phyloP scores from a whole-genome alignment of 2,329 filamentous ascomycete genomes.

The Pseudogymnoascus sp. region DNA sequence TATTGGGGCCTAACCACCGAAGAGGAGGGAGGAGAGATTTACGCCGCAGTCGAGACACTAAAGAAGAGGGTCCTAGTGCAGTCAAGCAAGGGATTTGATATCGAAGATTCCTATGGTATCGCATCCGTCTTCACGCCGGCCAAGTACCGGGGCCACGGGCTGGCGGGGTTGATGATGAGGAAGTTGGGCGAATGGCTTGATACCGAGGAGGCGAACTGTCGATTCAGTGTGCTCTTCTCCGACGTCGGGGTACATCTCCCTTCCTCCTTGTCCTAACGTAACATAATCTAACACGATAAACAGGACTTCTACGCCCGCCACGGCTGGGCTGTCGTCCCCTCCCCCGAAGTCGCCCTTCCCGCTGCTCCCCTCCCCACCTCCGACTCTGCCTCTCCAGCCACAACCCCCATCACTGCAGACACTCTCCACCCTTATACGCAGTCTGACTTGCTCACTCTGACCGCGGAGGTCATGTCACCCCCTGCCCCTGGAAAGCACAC shows the following conservation, averaged over 20 bases:
- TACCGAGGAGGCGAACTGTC: background rate
- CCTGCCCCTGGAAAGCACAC: slow-evolving; percentile 14
- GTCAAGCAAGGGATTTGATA: background rate
- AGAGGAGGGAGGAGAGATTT: background rate
- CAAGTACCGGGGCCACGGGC: background rate
- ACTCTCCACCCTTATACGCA: background rate
- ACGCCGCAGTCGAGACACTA: background rate
- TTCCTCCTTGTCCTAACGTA: background rate
- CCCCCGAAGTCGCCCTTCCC: slow-evolving; percentile 28
- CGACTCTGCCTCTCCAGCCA: background rate
- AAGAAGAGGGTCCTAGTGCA: background rate
- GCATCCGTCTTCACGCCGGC: background rate
- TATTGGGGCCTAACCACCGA: background rate
- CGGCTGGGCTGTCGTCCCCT: slow-evolving; percentile 30
- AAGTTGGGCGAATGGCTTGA: background rate
- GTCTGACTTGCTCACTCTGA: background rate
- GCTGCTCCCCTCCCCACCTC: slow-evolving; percentile 18
- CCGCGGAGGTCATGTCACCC: background rate
- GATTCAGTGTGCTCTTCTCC: background rate
- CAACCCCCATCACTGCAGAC: background rate
- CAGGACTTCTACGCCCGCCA: slow-evolving; percentile 28
- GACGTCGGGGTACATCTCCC: background rate
- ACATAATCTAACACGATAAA: background rate
- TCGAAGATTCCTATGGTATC: background rate
- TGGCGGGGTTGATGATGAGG: background rate